A percentile compares a stretch with the other conserved stretches of the same genome.
Evolutionary conservation across 1,139 yeast genomes (phyloP).

Genomic region (Pichia cactophila): DNA sequence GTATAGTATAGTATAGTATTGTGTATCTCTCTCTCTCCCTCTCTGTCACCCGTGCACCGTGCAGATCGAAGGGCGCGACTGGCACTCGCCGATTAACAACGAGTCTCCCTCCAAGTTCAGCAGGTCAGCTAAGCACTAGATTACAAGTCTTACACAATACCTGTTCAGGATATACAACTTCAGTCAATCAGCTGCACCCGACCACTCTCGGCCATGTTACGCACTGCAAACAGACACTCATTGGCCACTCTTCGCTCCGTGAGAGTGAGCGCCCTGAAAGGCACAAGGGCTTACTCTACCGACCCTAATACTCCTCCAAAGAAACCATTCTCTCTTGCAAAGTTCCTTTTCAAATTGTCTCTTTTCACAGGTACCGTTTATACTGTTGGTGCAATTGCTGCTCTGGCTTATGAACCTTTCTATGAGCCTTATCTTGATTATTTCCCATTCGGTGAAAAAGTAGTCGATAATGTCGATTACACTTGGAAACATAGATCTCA

Average conservation of each 20-base stretch:
- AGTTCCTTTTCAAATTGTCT: constrained; percentile 30
- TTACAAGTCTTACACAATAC: too few relatives aligned
- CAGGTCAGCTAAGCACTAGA: too few relatives aligned
- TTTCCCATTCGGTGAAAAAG: constrained; percentile 52
- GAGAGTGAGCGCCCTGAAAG: background rate
- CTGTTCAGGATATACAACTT: too few relatives aligned
- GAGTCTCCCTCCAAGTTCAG: too few relatives aligned
- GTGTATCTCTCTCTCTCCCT: too few relatives aligned
- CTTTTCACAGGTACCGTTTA: constrained; percentile 33
- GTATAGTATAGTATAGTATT: too few relatives aligned
- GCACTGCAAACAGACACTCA: background rate
- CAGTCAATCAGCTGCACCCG: too few relatives aligned
- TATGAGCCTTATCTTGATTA: constrained; percentile 47
- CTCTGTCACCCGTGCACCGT: background rate
- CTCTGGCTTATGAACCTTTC: constrained; percentile 36
- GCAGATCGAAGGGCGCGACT: too few relatives aligned
- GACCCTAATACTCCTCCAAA: background rate
- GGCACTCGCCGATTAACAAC: too few relatives aligned
- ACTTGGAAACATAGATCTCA: constrained; percentile 29
- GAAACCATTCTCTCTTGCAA: constrained; percentile 10
- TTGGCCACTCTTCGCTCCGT: background rate
- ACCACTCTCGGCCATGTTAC: background rate
- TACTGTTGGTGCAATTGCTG: constrained; percentile 37
- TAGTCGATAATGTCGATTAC: constrained; percentile 42
- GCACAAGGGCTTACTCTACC: background rate